Percentiles rank a stretch among this genome's conserved stretches.
These are phyloP conservation scores for Stemphylium lycopersici DNA, from an alignment of 2,329 filamentous ascomycete species.

Conservation along the genomic window DNA sequence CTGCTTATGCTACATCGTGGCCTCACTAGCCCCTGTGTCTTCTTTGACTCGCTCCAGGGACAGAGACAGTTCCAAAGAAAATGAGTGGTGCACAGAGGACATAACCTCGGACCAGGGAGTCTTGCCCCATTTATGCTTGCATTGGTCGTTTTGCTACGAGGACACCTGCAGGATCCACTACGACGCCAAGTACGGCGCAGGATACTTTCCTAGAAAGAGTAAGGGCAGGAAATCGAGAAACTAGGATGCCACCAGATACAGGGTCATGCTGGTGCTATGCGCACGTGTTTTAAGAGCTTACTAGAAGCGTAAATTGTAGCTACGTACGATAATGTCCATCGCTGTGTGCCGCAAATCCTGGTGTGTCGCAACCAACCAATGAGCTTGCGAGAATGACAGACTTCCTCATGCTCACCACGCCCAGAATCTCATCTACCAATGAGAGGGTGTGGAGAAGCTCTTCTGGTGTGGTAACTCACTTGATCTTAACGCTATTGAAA, in stretches of 20 bases:
- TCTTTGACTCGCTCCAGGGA: too few species aligned
- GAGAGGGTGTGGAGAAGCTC: slow-evolving; percentile 4
- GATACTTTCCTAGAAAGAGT: background rate
- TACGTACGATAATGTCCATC: too few species aligned
- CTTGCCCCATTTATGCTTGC: background rate
- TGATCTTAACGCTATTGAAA: slow-evolving; percentile 18
- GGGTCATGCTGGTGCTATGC: background rate
- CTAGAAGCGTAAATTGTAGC: too few species aligned
- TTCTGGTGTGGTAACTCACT: slow-evolving; percentile 17
- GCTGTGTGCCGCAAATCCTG: too few species aligned
- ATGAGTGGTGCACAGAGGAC: too few species aligned
- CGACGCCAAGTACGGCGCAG: background rate
- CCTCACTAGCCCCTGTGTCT: too few species aligned
- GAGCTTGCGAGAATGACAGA: too few species aligned
- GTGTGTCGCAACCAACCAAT: too few species aligned
- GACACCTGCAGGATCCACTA: background rate
- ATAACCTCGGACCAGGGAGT: too few species aligned
- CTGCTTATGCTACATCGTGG: too few species aligned
- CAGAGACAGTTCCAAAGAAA: too few species aligned
- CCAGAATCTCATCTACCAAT: background rate
- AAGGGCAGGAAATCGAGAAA: background rate
- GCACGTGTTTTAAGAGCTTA: too few species aligned
- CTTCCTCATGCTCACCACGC: slow-evolving; percentile 4
- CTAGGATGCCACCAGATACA: background rate
- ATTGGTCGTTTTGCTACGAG: background rate